A percentile compares a stretch with the other conserved stretches of the same genome.
Evolutionary conservation across 176 grass and related monocot genomes (phyloP).

Genomic region (Saccharum officinarum): DNA sequence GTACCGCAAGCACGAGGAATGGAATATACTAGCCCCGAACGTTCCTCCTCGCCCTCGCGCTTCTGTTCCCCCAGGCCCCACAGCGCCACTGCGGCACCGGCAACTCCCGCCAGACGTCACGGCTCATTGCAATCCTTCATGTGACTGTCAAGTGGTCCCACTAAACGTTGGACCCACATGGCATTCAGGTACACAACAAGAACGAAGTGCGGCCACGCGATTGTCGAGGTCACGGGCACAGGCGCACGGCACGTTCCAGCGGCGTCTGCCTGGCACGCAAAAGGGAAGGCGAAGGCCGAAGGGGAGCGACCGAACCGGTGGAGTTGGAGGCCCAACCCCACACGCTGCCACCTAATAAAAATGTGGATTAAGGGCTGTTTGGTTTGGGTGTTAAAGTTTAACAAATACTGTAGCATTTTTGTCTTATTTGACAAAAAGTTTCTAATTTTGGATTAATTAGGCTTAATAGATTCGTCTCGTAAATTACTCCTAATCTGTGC

Average conservation of each 20-base stretch:
- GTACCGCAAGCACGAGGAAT: not conserved
- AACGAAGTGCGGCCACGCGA: not conserved
- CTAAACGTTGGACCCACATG: not conserved
- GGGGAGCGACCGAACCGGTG: not conserved
- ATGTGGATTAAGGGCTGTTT: no score
- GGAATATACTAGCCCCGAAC: constrained; percentile 1
- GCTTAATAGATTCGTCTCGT: no score
- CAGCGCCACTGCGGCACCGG: not conserved
- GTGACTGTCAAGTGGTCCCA: not conserved
- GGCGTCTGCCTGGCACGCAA: constrained; percentile 6
- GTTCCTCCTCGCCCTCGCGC: not conserved
- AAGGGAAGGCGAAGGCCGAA: not conserved
- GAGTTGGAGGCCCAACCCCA: not conserved
- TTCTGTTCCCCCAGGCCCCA: not conserved
- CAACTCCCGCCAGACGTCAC: not conserved
- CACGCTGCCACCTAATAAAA: not conserved
- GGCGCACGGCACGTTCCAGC: not conserved
- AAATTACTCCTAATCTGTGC: no score
- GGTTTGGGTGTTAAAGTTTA: no score
- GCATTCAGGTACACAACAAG: not conserved
- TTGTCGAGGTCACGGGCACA: not conserved
- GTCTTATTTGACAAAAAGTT: no score
- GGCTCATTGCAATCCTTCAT: not conserved
- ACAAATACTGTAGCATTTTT: no score
- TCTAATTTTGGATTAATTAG: no score